Evolutionary conservation across 2,329 filamentous ascomycete genomes (phyloP), one percentile per base, ranked within the genome.

Genomic region (Simplicillium aogashimaense): DNA sequence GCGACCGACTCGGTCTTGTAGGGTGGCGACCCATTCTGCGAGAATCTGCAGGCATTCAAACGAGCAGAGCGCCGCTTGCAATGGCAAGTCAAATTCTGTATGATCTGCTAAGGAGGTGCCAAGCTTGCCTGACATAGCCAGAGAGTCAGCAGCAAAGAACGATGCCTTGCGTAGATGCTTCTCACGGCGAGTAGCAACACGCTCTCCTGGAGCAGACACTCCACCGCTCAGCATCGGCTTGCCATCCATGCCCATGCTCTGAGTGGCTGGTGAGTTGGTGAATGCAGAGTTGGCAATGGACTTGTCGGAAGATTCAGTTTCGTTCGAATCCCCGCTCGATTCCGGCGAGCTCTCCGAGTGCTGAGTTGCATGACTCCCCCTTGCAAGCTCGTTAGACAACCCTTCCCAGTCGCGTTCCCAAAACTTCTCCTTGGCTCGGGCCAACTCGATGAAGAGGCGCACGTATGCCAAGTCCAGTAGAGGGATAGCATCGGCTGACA

Each of bases 11-110:
- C 92, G 83, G 54, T 95, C 89, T 59, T 98, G 92, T 3, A 97
- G 77, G 2, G 88, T 92, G 5, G 86, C 85, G 32, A 92, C 76
- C 90, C 90, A 98, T 61, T 97, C 90, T 1, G 87, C 87, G 28
- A 98, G 74, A 2, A 97, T 87, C 55, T 95, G 89, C 3, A 86
- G 84, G 54, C 90, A 97, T 55, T 97, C 90, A 53, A 95, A 94
- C 5, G 85, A 81, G 59, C 90, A 95, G 70, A 97, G 81, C 1
- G 88, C 86, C 12, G 86, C 88, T 56, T 95, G 90, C 31, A 95
- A 76, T 0, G 92, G 88, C 11, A 97, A 70, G 55, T 95, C 88
- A 35, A 86, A 75, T 39, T 84, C 88, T 1, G 81, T 83, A 45
- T 86, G 81, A 47, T 95, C 88, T 7, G 85, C 82, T 61, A 90